Evolutionary conservation across 305 asterid species (phyloP).

Genomic region (Plantago lanceolata): DNA sequence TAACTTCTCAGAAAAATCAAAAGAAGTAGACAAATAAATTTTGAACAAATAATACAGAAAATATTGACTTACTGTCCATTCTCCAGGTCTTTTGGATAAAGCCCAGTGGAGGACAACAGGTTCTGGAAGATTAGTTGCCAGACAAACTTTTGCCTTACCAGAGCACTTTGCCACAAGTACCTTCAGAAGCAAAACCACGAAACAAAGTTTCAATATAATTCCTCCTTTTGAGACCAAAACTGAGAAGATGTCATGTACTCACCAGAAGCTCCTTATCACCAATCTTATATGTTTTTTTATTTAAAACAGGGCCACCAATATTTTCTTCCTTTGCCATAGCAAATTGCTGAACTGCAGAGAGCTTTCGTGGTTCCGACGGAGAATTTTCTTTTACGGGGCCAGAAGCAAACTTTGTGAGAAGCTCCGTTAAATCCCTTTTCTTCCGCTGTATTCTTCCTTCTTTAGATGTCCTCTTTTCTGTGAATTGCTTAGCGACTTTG

Average conservation of each 20-base stretch:
- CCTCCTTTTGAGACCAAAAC: constrained; percentile 9
- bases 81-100: constrained; percentile 74
- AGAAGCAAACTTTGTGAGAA: constrained; percentile 53
- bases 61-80: constrained; percentile 64
- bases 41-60: neutral
- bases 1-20: constrained; percentile 12
- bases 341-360: constrained; percentile 53
- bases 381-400: constrained; percentile 35
- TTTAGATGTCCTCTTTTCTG: constrained; percentile 30
- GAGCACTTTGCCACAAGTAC: constrained; percentile 63
- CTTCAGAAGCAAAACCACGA: constrained; percentile 39
- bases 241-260: constrained; percentile 28
- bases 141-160: constrained; percentile 58
- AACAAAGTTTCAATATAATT: constrained; percentile 4
- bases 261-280: constrained; percentile 83
- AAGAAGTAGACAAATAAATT: constrained; percentile 15
- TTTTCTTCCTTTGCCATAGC: constrained; percentile 58
- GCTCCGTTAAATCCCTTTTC: constrained; percentile 66
- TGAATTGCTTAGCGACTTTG: constrained; percentile 53
- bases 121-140: constrained; percentile 77
- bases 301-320: constrained; percentile 46
- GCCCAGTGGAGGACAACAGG: constrained; percentile 96
- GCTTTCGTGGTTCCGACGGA: constrained; percentile 44
- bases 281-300: constrained; percentile 52
- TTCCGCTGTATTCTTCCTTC: constrained; percentile 74